phyloP scores from a whole-genome alignment of 257 asterid genomes.

The Orobanche coerulescens region DNA sequence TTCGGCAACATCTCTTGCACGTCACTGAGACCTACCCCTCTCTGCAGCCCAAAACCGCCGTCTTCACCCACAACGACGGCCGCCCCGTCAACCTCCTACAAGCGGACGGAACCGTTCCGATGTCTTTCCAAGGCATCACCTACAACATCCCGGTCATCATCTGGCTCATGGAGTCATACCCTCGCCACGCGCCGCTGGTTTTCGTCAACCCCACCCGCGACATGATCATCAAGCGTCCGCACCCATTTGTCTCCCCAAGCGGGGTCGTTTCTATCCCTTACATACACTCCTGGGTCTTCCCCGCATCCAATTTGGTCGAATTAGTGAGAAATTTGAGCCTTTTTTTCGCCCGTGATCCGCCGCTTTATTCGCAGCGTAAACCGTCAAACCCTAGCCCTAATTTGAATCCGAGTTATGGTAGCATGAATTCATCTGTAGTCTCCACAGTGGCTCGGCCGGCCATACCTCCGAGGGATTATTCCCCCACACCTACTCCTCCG shows the following conservation, averaged over 20 bases:
- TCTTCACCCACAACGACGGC: slow-evolving; percentile 93
- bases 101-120: slow-evolving; percentile 80
- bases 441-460: slow-evolving; percentile 40
- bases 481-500: slow-evolving; percentile 51
- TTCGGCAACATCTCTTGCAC: slow-evolving; percentile 67
- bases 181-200: slow-evolving; percentile 73
- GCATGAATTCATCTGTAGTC: slow-evolving; percentile 31
- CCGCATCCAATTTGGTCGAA: slow-evolving; percentile 68
- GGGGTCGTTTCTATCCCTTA: slow-evolving; percentile 75
- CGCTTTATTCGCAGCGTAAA: slow-evolving; percentile 62
- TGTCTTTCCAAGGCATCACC: slow-evolving; percentile 50
- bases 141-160: slow-evolving; percentile 79
- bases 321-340: slow-evolving; percentile 52
- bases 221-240: slow-evolving; percentile 76
- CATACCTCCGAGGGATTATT: slow-evolving; percentile 59
- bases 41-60: slow-evolving; percentile 64
- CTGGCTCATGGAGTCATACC: slow-evolving; percentile 88
- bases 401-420: slow-evolving; percentile 18
- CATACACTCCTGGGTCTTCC: slow-evolving; percentile 70
- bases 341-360: slow-evolving; percentile 76
- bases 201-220: slow-evolving; percentile 81
- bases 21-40: slow-evolving; percentile 60
- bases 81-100: slow-evolving; percentile 73
- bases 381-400: slow-evolving; percentile 24
- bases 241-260: slow-evolving; percentile 68